Evolutionary conservation across 768 basidiomycete genomes (phyloP), one percentile per base, ranked within the genome.

Genomic region (Leccinum subgranulosum): DNA sequence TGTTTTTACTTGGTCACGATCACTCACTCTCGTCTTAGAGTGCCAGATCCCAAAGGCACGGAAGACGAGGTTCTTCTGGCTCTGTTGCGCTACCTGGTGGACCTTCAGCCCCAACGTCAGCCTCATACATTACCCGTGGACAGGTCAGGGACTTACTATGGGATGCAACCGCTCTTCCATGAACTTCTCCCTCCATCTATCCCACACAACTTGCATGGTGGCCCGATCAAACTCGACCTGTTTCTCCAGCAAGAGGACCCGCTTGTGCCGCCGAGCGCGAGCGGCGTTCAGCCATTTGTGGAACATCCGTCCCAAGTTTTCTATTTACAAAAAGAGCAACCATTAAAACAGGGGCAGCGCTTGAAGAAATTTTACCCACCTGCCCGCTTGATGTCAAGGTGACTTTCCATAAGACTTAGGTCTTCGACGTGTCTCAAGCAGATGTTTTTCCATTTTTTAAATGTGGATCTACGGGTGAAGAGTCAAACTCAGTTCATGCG

Each of bases 361-460:
- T 17, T 6, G 25, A 36, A 54, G 47, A 46, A 25, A 52, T 57
- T 36, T 31, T 19, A 58, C 73, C 36, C 64, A 85, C 92, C 92
- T 79, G 92, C 90, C 46, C 81, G 81, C 70, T 90, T 91, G 47
- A 94, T 84, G 59, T 88, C 81, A 56, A 86, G 81, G 70, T 91
- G 90, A 66, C 89, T 92, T 66, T 91, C 86, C 81, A 94, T 84
- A n/a, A 94, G 80, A 62, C 84, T 86, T 3, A 86, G 72, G 60
- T 87, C 84, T 67, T 92, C 88, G 2, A 80, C 79, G 66, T 90
- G 89, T 25, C 84, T 83, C 36, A 77, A 72, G 64, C 80, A 83
- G 36, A 81, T 74, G 6, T 69, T 73, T 65, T 83, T 85, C 91
- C 92, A 94, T 72, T 86, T 88, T 49, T 71, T 76, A 63, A 89